phyloP scores from a whole-genome alignment of 176 grass and related monocot species.

The Lolium multiflorum region DNA sequence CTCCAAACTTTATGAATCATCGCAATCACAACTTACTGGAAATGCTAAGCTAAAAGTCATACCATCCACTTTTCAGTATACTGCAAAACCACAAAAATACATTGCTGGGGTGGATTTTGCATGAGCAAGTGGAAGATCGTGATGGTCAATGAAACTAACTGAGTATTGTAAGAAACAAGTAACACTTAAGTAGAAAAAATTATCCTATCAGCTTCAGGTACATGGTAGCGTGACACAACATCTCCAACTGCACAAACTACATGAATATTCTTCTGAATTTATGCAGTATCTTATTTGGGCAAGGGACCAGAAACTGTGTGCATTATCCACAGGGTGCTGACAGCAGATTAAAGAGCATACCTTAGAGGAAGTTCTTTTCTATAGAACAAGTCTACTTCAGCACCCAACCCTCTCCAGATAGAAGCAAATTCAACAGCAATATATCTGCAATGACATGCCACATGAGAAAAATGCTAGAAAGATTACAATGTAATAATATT shows the following conservation, averaged over 20 bases:
- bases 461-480: slow-evolving; percentile 22
- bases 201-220: background rate
- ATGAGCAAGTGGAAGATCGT: background rate
- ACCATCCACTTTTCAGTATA: background rate
- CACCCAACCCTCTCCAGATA: slow-evolving; percentile 94
- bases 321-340: background rate
- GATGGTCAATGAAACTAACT: background rate
- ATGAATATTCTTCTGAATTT: slow-evolving; percentile 22
- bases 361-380: slow-evolving; percentile 90
- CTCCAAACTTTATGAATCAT: background rate
- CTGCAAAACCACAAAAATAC: background rate
- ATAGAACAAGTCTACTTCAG: slow-evolving; percentile 87
- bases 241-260: background rate
- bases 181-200: background rate
- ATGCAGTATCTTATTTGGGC: background rate
- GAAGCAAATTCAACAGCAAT: slow-evolving; percentile 99
- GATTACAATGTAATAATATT: background rate
- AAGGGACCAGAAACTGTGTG: background rate
- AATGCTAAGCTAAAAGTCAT: slow-evolving; percentile 1
- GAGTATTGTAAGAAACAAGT: background rate
- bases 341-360: slow-evolving; percentile 43
- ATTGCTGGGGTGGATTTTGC: background rate
- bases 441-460: slow-evolving; percentile 53
- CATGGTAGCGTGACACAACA: slow-evolving; percentile 4
- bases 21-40: background rate